Evolutionary conservation across 2,329 filamentous ascomycete species (phyloP), one percentile per base, ranked within the genome.

Genomic region (Blastomyces percursus): DNA sequence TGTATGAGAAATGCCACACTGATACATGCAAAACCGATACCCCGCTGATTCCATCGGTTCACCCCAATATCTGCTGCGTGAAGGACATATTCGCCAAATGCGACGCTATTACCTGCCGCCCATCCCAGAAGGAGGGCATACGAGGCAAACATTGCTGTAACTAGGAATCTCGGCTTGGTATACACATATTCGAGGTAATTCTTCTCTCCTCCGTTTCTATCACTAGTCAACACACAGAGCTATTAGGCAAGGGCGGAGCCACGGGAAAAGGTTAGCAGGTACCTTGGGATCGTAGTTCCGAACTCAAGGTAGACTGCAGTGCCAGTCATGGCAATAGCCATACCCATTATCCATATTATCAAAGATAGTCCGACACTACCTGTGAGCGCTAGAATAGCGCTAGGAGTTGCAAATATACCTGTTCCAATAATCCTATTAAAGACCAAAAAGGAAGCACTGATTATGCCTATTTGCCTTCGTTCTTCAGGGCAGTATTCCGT

Each of bases 161-260:
- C 80, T 6, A 82, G 73, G 71, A 80, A 83, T 62, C 74, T 77
- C 35, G 82, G 82, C 24, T 74, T 77, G 56, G 72, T 75, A 68
- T 79, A 82, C 44, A 82, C 79, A 46, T 80, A 79, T 71, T 83
- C 80, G 51, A 83, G 77, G 67, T 82, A 82, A 48, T 81, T 78
- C 59, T 80, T 77, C 66, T 82, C 80, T n/a, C 80, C 80, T 46
- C 81, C 80, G 69, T 80, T 70, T 72, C 79, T 69, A 70, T 40
- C 35, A 59, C 24, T 6, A 7, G 42, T 60, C 24, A 63, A 38
- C 50, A 48, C 42, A 27, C 11, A 42, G 30, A 30, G 4, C n/a
- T n/a, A 44, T 19, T 21, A 27, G 11, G 30, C 44, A 52, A 48
- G 4, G 48, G 14, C 16, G 27, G 19, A 32, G 57, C n/a, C 14